A percentile compares a stretch with the other conserved stretches of the same genome.
phyloP scores from a whole-genome alignment of 306 rosid species.

The Begonia masoniana region DNA sequence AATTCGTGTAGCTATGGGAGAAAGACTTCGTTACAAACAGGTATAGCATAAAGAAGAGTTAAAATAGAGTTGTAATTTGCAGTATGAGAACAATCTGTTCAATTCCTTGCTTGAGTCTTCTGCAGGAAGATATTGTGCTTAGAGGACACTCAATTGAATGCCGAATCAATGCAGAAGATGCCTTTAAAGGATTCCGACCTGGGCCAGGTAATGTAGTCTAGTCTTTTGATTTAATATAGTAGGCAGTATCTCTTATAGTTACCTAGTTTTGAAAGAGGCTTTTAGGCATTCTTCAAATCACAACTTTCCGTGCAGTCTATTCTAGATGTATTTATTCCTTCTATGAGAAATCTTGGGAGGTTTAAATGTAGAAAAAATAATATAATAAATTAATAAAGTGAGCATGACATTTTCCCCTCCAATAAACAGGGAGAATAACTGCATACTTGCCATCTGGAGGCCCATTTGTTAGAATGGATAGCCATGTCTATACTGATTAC shows the following conservation, averaged over 20 bases:
- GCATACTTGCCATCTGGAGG: conserved; percentile 96
- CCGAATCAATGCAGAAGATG: conserved; percentile 97
- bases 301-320: not conserved
- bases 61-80: conserved; percentile 2
- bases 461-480: conserved; percentile 99
- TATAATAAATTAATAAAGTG: no score
- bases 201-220: conserved; percentile 60
- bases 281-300: no score
- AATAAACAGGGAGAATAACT: conserved; percentile 80
- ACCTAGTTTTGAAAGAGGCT: no score
- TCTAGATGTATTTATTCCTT: not conserved
- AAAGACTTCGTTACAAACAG: conserved; percentile 70
- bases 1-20: conserved; percentile 90
- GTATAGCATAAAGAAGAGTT: conserved; percentile 22
- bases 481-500: conserved; percentile 91
- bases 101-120: conserved; percentile 12
- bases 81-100: conserved; percentile 5
- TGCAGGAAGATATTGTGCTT: conserved; percentile 86
- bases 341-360: no score
- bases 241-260: no score
- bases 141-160: conserved; percentile 97
- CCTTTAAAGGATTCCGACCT: conserved; percentile 91
- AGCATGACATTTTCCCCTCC: conserved; percentile 6
- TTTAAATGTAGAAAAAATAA: no score
- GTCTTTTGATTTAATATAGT: no score